Percentiles rank a stretch among this genome's conserved stretches.
phyloP scores from a whole-genome alignment of 1,139 yeast genomes.

The Starmera stellimalicola region DNA sequence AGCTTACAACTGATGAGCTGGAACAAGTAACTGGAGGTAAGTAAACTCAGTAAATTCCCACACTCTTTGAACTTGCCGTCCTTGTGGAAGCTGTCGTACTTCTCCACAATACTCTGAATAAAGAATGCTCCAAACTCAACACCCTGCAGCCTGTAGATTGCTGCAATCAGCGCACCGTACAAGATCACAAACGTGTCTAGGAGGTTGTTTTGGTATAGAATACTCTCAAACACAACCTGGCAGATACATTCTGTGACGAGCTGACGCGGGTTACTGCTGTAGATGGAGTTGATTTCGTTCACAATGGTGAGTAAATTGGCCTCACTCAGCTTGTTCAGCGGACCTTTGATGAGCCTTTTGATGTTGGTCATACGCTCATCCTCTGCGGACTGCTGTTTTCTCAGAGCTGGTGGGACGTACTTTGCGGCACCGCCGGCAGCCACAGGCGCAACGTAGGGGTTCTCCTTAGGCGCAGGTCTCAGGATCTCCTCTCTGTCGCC shows the following conservation, averaged over 20 bases:
- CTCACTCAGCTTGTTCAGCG: slow-evolving; percentile 79
- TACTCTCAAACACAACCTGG: slow-evolving; percentile 51
- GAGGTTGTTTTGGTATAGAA: slow-evolving; percentile 56
- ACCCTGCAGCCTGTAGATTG: slow-evolving; percentile 73
- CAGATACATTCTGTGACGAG: slow-evolving; percentile 64
- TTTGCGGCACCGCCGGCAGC: slow-evolving; percentile 21
- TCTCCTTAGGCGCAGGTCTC: slow-evolving; percentile 41
- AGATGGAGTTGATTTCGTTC: slow-evolving; percentile 56
- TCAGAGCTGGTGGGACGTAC: slow-evolving; percentile 81
- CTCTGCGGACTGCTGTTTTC: slow-evolving; percentile 34
- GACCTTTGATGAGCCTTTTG: slow-evolving; percentile 61
- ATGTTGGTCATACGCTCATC: slow-evolving; percentile 43
- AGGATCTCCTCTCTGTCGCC: slow-evolving; percentile 22
- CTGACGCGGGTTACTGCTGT: slow-evolving; percentile 62
- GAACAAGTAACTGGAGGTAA: slow-evolving; percentile 71
- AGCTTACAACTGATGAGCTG: slow-evolving; percentile 67
- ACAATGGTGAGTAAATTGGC: slow-evolving; percentile 68
- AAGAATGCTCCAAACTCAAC: slow-evolving; percentile 86
- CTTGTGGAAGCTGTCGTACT: slow-evolving; percentile 32
- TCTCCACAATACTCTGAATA: slow-evolving; percentile 69
- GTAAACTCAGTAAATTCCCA: slow-evolving; percentile 59
- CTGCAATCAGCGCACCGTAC: slow-evolving; percentile 70
- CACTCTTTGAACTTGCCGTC: slow-evolving; percentile 40
- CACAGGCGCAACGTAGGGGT: slow-evolving; percentile 81
- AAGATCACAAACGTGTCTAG: slow-evolving; percentile 72